These are phyloP conservation scores for Lithospermum erythrorhizon DNA, from an alignment of 257 asterid species.

Conservation along the genomic window DNA sequence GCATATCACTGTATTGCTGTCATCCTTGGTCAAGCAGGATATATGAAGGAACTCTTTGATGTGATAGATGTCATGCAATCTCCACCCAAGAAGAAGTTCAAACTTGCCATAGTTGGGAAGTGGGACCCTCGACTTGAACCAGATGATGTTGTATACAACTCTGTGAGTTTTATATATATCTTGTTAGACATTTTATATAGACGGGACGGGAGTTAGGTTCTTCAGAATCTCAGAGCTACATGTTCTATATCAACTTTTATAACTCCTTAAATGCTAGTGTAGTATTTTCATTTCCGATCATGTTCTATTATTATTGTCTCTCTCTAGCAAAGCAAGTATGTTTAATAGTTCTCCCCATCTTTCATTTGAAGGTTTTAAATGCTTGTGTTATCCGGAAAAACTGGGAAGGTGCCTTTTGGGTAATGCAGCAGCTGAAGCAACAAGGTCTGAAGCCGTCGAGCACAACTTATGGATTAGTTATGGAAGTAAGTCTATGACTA, in stretches of 20 bases:
- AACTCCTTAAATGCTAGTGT: no score
- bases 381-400: constrained; percentile 77
- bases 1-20: constrained; percentile 83
- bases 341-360: constrained; percentile 6
- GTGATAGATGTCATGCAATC: constrained; percentile 85
- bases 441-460: constrained; percentile 53
- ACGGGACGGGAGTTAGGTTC: background rate
- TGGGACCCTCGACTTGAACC: constrained; percentile 95
- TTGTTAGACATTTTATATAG: background rate
- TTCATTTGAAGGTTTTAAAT: constrained; percentile 54
- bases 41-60: constrained; percentile 84
- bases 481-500: constrained; percentile 57
- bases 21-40: constrained; percentile 97
- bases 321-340: constrained; percentile 6
- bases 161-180: constrained; percentile 43
- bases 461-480: constrained; percentile 80
- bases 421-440: constrained; percentile 66
- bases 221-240: no score
- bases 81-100: constrained; percentile 80
- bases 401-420: constrained; percentile 99
- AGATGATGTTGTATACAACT: constrained; percentile 64
- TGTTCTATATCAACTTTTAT: no score
- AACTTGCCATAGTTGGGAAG: constrained; percentile 49
- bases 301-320: background rate
- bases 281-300: no score